phyloP scores from a whole-genome alignment of 2,329 filamentous ascomycete species.

The Diaporthe citri region DNA sequence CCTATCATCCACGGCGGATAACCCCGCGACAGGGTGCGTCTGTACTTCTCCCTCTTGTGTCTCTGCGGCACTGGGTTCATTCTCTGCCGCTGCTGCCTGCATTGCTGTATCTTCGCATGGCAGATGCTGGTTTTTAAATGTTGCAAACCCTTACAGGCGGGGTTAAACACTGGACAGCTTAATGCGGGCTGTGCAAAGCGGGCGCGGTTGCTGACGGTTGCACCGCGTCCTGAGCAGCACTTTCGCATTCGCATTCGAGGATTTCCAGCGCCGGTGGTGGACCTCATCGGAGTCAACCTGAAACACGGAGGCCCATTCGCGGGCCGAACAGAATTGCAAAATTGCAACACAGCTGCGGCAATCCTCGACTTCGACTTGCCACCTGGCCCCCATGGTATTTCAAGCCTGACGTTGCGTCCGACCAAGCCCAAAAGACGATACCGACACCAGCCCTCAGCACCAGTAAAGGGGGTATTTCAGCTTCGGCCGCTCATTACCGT shows the following conservation, averaged over 20 bases:
- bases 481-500: not conserved
- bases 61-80: not conserved
- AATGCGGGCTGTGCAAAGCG: constrained; percentile 22
- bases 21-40: not conserved
- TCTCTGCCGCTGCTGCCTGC: not conserved
- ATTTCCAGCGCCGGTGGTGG: not conserved
- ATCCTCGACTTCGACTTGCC: not conserved
- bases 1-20: not conserved
- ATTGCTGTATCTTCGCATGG: not conserved
- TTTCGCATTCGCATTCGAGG: not conserved
- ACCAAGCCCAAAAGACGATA: too few relatives aligned
- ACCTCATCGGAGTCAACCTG: not conserved
- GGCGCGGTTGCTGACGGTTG: constrained; percentile 22
- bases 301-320: not conserved
- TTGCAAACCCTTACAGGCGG: not conserved
- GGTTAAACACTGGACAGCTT: not conserved
- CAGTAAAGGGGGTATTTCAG: not conserved
- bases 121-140: not conserved
- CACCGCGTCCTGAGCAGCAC: constrained; percentile 9
- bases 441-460: not conserved
- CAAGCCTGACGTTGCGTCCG: not conserved
- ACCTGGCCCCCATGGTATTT: not conserved
- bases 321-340: not conserved
- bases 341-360: too few relatives aligned
- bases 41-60: too few relatives aligned